phyloP scores from a whole-genome alignment of 2,329 filamentous ascomycete genomes.

The Rhytidhysteron rufulum region DNA sequence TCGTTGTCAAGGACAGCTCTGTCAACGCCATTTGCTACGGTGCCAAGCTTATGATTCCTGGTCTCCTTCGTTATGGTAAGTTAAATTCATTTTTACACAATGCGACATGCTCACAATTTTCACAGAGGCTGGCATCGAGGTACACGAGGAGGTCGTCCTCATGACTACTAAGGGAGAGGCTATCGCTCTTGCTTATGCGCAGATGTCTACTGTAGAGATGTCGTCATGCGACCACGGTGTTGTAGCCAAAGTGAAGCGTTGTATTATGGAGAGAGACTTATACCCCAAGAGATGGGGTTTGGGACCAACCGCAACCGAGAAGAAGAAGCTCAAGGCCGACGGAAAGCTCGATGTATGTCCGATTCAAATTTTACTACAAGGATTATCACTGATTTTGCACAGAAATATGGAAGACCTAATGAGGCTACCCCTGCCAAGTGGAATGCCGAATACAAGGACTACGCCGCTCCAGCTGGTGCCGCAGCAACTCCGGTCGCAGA shows the following conservation, averaged over 20 bases:
- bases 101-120: constrained; percentile 11
- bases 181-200: constrained; percentile 90
- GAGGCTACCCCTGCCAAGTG: constrained; percentile 91
- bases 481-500: constrained; percentile 21
- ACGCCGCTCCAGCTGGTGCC: constrained; percentile 21
- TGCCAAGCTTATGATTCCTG: constrained; percentile 98
- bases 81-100: constrained; percentile 11
- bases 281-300: constrained; percentile 97
- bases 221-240: constrained; percentile 96
- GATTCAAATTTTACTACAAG: background rate
- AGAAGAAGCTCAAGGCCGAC: constrained; percentile 99
- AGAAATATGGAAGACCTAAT: constrained; percentile 90
- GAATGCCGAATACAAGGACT: constrained; percentile 92
- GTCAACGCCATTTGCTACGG: constrained; percentile 98
- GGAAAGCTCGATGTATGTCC: constrained; percentile 80
- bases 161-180: constrained; percentile 99
- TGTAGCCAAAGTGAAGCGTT: constrained; percentile 97
- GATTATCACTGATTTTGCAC: constrained; percentile 1
- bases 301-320: constrained; percentile 87
- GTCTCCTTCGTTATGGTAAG: constrained; percentile 84
- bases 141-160: constrained; percentile 92
- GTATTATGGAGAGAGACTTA: constrained; percentile 98
- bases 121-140: constrained; percentile 80
- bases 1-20: constrained; percentile 94
- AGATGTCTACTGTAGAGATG: constrained; percentile 98